These are phyloP conservation scores for Lichtheimia ramosa DNA, from an alignment of 371 early-diverging fungal genomes.

Conservation along the genomic window DNA sequence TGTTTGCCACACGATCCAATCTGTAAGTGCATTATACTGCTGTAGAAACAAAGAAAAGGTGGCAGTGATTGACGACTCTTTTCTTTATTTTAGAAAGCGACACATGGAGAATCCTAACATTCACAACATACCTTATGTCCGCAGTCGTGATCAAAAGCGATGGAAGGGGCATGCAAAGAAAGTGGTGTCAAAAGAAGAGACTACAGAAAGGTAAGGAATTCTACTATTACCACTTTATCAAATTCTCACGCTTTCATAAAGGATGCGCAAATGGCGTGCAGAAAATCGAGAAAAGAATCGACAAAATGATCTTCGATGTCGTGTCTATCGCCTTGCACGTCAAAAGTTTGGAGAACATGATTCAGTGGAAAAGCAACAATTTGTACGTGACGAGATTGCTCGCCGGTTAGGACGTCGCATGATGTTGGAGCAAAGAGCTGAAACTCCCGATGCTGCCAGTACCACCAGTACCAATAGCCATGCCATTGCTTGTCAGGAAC, in stretches of 20 bases:
- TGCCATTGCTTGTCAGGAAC: background rate
- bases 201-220: conserved; percentile 36
- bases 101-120: conserved; percentile 33
- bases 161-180: conserved; percentile 57
- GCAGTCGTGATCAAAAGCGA: conserved; percentile 52
- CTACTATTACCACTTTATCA: background rate
- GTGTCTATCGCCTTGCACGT: conserved; percentile 65
- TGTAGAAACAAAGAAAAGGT: background rate
- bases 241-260: background rate
- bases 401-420: conserved; percentile 30
- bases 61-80: background rate
- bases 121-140: conserved; percentile 44
- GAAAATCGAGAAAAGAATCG: conserved; percentile 62
- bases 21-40: conserved; percentile 25
- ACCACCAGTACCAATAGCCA: too few relatives aligned
- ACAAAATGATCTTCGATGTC: conserved; percentile 65
- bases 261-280: conserved; percentile 62
- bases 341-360: conserved; percentile 61
- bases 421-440: conserved; percentile 16
- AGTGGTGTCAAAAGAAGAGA: conserved; percentile 43
- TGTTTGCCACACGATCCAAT: conserved; percentile 52
- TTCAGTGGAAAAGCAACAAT: conserved; percentile 55
- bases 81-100: conserved; percentile 16
- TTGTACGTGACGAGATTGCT: conserved; percentile 60
- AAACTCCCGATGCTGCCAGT: too few relatives aligned